Percentiles rank a stretch among this genome's conserved stretches.
Conservation (phyloP, 805 yeast genomes). For the Wickerhamomyces hampshirensis region DNA sequence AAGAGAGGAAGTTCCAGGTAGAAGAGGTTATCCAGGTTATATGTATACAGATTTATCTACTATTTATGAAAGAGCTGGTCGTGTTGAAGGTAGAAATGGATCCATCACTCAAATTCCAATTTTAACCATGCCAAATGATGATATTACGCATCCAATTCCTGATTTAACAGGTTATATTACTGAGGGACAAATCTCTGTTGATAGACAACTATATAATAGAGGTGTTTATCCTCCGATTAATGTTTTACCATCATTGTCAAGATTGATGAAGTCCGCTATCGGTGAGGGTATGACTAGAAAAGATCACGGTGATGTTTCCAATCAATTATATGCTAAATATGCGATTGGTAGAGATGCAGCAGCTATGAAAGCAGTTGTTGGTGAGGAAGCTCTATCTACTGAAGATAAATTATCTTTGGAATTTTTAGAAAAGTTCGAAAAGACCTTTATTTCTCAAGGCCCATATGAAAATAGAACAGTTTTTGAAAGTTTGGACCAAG, state of each 20-base stretch:
- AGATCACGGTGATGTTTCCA: conserved; percentile 99
- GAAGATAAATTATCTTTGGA: conserved; percentile 97
- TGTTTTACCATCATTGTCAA: conserved; percentile 93
- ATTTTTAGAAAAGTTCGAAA: conserved; percentile 96
- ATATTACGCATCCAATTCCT: conserved; percentile 99
- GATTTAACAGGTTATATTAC: conserved; percentile 99
- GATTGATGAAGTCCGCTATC: conserved; percentile 98
- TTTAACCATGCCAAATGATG: conserved; percentile 99
- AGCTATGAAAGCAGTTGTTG: conserved; percentile 99
- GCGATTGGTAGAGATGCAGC: conserved; percentile 99
- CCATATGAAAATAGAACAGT: conserved; percentile 94
- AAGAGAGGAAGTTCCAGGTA: conserved; percentile 99
- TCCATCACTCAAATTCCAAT: conserved; percentile 99
- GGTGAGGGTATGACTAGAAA: conserved; percentile 99
- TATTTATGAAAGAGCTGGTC: conserved; percentile 98
- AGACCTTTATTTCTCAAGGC: conserved; percentile 92
- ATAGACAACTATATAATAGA: conserved; percentile 92
- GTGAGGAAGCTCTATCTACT: conserved; percentile 97
- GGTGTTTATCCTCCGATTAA: conserved; percentile 99
- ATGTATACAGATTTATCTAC: conserved; percentile 99
- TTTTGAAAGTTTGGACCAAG: conserved; percentile 93
- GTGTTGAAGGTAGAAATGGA: conserved; percentile 99
- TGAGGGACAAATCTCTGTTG: conserved; percentile 97
- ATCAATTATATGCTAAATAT: conserved; percentile 97
- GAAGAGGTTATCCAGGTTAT: conserved; percentile 99